These are phyloP conservation scores for Didymosphaeria variabile DNA, from an alignment of 2,329 filamentous ascomycete genomes.

Conservation along the genomic window DNA sequence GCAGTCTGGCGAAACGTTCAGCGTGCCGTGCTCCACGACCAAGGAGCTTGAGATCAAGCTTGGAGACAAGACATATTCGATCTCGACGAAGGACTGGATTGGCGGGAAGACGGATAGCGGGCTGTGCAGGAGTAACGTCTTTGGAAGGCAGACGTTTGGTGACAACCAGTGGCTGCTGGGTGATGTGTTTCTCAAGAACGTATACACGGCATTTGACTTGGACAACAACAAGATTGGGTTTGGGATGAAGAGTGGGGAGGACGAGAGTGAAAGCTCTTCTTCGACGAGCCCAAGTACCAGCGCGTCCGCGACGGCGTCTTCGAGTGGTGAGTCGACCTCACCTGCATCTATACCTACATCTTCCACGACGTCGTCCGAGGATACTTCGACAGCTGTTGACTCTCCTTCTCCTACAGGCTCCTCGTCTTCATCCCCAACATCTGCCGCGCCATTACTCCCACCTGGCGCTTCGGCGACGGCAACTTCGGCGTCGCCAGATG, in stretches of 20 bases:
- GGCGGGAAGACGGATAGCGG: conserved; percentile 52
- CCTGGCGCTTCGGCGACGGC: background rate
- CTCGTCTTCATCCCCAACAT: background rate
- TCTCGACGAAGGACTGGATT: conserved; percentile 78
- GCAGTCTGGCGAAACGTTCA: conserved; percentile 69
- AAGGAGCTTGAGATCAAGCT: conserved; percentile 72
- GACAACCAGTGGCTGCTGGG: conserved; percentile 78
- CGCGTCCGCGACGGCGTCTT: conserved; percentile 14
- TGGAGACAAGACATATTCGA: conserved; percentile 70
- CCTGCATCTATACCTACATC: background rate
- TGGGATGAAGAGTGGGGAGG: conserved; percentile 35
- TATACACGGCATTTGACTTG: conserved; percentile 85
- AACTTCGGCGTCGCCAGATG: background rate
- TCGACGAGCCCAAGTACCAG: background rate
- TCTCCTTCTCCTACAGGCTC: background rate
- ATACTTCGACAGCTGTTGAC: background rate
- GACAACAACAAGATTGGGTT: conserved; percentile 71
- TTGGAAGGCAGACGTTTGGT: conserved; percentile 73
- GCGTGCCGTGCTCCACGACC: conserved; percentile 75
- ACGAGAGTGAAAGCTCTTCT: background rate
- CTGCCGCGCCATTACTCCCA: background rate
- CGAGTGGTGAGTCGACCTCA: conserved; percentile 18
- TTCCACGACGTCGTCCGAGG: background rate
- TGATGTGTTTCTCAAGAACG: conserved; percentile 87
- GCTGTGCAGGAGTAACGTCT: conserved; percentile 73